Evolutionary conservation across 306 rosid species (phyloP).

Genomic region (Rosa lucieae): DNA sequence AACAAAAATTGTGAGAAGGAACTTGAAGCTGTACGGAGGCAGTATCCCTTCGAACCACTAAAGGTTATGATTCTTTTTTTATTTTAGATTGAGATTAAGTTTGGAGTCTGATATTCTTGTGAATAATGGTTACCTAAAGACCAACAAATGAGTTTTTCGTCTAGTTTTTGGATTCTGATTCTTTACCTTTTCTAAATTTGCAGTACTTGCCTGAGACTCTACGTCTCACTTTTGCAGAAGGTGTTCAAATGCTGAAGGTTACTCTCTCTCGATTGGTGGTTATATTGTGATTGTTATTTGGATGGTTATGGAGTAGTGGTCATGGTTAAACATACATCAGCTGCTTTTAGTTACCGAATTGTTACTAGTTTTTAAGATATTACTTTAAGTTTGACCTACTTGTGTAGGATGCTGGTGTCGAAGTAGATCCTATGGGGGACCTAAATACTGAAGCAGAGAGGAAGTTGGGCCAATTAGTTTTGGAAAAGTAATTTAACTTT

Average conservation of each 20-base stretch:
- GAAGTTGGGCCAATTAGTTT: constrained; percentile 77
- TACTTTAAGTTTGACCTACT: constrained; percentile 18
- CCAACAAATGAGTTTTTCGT: not conserved
- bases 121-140: not conserved
- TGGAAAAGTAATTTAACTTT: constrained; percentile 56
- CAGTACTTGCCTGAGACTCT: constrained; percentile 82
- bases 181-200: constrained; percentile 25
- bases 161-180: constrained; percentile 27
- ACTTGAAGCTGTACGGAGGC: constrained; percentile 72
- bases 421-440: constrained; percentile 86
- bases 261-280: not conserved
- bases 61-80: constrained; percentile 47
- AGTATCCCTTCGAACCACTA: constrained; percentile 89
- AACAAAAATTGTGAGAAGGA: constrained; percentile 62
- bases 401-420: constrained; percentile 77
- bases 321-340: not conserved
- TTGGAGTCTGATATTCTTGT: constrained; percentile 5
- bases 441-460: constrained; percentile 87
- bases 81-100: not conserved
- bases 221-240: constrained; percentile 86
- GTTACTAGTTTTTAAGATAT: not conserved
- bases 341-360: constrained; percentile 5
- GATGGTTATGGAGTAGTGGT: not conserved
- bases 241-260: constrained; percentile 93
- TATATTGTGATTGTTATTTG: not conserved